Conservation (phyloP, 2,329 filamentous ascomycete species). For the Phyllosticta capitalensis region DNA sequence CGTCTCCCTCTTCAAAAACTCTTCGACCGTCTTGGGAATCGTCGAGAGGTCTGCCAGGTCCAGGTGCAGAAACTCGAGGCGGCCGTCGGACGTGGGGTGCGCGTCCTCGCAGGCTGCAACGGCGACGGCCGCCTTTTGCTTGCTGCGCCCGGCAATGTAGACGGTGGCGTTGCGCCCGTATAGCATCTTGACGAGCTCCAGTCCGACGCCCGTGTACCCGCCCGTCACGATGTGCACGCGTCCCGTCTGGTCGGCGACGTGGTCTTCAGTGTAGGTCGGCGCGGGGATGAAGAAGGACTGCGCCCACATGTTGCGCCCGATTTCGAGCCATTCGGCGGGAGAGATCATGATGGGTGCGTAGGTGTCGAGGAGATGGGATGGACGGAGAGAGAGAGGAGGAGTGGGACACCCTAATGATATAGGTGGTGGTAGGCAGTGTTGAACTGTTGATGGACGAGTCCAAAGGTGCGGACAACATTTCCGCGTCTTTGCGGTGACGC, state of each 20-base stretch:
- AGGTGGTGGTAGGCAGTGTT: not conserved
- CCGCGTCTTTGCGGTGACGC: slow-evolving; percentile 9
- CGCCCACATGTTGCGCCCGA: slow-evolving; percentile 12
- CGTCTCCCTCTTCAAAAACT: slow-evolving; percentile 30
- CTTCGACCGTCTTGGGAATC: slow-evolving; percentile 29
- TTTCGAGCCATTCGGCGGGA: not conserved
- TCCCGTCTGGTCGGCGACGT: slow-evolving; percentile 27
- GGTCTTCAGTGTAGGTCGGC: slow-evolving; percentile 35
- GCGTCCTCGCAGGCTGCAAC: slow-evolving; percentile 36
- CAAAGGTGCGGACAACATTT: too few relatives aligned
- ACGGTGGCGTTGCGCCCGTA: slow-evolving; percentile 46
- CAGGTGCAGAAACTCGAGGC: slow-evolving; percentile 20
- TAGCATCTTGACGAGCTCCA: slow-evolving; percentile 44
- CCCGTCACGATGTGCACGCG: slow-evolving; percentile 39
- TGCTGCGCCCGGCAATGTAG: slow-evolving; percentile 44
- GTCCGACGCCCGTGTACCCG: slow-evolving; percentile 40
- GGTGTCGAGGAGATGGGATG: not conserved
- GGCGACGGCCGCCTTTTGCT: slow-evolving; percentile 36
- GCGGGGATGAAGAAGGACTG: slow-evolving; percentile 23
- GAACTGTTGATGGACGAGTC: not conserved
- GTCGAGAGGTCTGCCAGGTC: slow-evolving; percentile 36
- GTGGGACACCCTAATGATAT: not conserved
- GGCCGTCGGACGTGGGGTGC: slow-evolving; percentile 21
- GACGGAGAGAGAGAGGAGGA: not conserved
- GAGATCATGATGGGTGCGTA: slow-evolving; percentile 1